Conservation (phyloP, 805 yeast genomes). For the Nakazawaea holstii region DNA sequence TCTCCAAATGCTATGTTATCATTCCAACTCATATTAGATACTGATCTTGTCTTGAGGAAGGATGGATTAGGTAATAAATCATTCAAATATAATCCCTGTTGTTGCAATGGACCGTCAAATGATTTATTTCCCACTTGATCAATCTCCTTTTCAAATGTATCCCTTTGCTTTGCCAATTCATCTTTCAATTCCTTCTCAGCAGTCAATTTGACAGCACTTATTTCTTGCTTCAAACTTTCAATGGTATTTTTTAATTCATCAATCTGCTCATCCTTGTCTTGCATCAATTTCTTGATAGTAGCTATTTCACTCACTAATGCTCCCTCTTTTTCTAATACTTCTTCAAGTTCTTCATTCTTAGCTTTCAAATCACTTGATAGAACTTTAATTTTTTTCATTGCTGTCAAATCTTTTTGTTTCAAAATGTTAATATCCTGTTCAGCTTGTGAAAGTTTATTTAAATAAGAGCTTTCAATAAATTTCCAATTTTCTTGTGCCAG, state of each 20-base stretch:
- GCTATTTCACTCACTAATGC: constrained; percentile 15
- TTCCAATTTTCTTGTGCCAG: constrained; percentile 82
- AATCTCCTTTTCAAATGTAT: constrained; percentile 10
- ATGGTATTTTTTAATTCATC: constrained; percentile 21
- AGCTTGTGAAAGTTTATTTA: constrained; percentile 37
- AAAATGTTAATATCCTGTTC: constrained; percentile 39
- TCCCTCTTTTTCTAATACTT: constrained; percentile 19
- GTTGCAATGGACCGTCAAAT: constrained; percentile 6
- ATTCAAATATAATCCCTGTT: constrained; percentile 21
- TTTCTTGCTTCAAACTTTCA: constrained; percentile 25
- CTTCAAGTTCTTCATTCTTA: constrained; percentile 22
- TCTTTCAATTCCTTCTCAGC: constrained; percentile 20
- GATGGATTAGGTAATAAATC: constrained; percentile 17
- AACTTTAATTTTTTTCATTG: constrained; percentile 22
- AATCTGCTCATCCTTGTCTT: constrained; percentile 15
- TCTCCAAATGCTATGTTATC: constrained; percentile 41
- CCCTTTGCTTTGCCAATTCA: constrained; percentile 23
- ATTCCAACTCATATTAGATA: constrained; percentile 19
- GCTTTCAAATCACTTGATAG: constrained; percentile 31
- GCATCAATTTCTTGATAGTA: constrained; percentile 21
- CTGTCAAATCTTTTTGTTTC: constrained; percentile 23
- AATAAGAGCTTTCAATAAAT: constrained; percentile 63
- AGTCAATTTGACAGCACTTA: constrained; percentile 18
- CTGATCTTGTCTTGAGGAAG: constrained; percentile 18
- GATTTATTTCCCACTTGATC: constrained; percentile 11